Evolutionary conservation across 441 rosid species (phyloP).

Genomic region (Gossypium lobatum): DNA sequence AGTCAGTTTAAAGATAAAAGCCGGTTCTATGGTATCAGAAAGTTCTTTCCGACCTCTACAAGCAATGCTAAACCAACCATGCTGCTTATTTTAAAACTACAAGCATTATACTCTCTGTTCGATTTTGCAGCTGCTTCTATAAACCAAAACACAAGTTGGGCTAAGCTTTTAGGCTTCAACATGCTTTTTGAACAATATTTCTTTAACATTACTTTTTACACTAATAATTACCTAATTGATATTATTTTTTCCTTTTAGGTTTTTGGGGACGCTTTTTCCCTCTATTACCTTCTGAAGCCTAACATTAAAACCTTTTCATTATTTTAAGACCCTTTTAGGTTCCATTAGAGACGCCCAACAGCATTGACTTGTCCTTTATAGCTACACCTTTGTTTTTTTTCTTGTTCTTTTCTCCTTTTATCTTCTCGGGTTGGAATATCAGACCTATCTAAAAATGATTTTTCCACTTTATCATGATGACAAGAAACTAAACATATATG

Average conservation of each 20-base stretch:
- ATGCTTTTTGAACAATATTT: neutral
- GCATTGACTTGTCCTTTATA: neutral
- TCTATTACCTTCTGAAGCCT: neutral
- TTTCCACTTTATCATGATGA: neutral
- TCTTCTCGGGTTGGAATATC: neutral
- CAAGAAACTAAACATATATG: neutral
- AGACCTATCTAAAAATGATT: neutral
- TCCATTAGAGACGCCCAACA: neutral
- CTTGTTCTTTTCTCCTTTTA: neutral
- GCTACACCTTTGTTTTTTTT: neutral
- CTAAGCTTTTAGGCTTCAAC: neutral
- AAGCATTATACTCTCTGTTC: too few relatives aligned
- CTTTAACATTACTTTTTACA: neutral
- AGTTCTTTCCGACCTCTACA: too few relatives aligned
- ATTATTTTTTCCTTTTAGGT: neutral
- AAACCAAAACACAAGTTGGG: neutral
- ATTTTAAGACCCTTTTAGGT: neutral
- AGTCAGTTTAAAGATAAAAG: too few relatives aligned
- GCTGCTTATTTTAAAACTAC: too few relatives aligned
- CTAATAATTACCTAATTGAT: neutral
- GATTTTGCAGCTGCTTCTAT: neutral
- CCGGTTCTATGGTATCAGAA: too few relatives aligned
- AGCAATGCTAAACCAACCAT: too few relatives aligned
- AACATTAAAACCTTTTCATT: neutral
- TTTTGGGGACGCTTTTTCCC: constrained; percentile 55